phyloP scores from a whole-genome alignment of 2,329 filamentous ascomycete genomes.

The Ceratocystis papillata region DNA sequence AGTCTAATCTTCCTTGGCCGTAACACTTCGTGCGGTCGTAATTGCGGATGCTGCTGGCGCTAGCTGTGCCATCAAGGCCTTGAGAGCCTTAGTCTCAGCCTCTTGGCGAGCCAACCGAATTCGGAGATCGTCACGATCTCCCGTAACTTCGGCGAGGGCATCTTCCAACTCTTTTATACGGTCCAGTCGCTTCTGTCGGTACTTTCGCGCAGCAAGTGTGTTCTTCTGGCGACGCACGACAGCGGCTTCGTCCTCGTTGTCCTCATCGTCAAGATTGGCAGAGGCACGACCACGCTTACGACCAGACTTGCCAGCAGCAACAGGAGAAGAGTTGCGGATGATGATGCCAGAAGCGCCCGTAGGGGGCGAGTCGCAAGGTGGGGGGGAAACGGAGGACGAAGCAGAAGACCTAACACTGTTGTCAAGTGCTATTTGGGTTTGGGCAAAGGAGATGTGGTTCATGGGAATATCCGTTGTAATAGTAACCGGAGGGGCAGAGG shows the following conservation, averaged over 20 bases:
- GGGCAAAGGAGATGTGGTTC: constrained; percentile 13
- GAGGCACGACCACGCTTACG: constrained; percentile 18
- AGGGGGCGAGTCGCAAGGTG: neutral
- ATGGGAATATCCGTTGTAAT: constrained; percentile 6
- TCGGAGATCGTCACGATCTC: constrained; percentile 53
- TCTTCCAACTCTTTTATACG: constrained; percentile 52
- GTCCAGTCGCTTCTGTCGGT: constrained; percentile 59
- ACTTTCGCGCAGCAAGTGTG: constrained; percentile 60
- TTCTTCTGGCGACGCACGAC: constrained; percentile 45
- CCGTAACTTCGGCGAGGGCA: constrained; percentile 46
- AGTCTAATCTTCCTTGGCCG: neutral
- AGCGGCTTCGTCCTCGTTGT: constrained; percentile 21
- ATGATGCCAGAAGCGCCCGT: neutral
- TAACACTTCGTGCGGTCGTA: neutral
- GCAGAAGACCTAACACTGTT: neutral
- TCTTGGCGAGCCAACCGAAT: constrained; percentile 53
- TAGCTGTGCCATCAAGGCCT: constrained; percentile 36
- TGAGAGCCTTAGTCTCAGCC: constrained; percentile 52
- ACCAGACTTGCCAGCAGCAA: neutral
- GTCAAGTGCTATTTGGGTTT: constrained; percentile 7
- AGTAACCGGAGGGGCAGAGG: constrained; percentile 1
- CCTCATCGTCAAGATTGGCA: constrained; percentile 19
- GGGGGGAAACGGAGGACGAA: constrained; percentile 16
- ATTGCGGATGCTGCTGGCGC: constrained; percentile 1
- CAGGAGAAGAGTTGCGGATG: neutral